Evolutionary conservation across 192 early-diverging fungal species (phyloP), one percentile per base, ranked within the genome.

Genomic region (Spinellus fusiger): DNA sequence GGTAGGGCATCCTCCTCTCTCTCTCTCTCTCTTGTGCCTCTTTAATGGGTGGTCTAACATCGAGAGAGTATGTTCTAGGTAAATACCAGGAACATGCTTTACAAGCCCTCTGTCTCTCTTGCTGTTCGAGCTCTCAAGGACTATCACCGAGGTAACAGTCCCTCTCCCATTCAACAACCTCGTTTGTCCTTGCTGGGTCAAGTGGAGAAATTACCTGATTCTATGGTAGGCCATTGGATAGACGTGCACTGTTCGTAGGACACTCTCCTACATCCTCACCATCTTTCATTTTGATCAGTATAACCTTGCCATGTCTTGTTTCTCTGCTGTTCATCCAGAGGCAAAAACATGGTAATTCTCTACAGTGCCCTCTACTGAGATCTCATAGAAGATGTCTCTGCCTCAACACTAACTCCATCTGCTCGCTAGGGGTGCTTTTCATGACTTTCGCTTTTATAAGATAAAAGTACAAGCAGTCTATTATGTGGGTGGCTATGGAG

Each of bases 401-500:
- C n/a, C n/a, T n/a, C 1, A n/a, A 16, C 18, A 51, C 10, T 40
- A 26, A 3, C 31, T 5, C 22, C 15, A 23, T 12, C 22, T 2
- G 28, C 29, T 2, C 33, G 0, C 10, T 54, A 62, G 60, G 61
- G 20, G 54, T 20, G 20, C 61, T 7, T 80, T 72, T 61, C 79
- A 80, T 51, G 73, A 73, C 12, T 80, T 80, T 27, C 48, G 64
- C n/a, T 77, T 77, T 67, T 80, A 82, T 56, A 49, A 53, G 29
- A 35, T 82, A 8, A 59, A 69, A 15, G 71, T 79, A 3, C 33
- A 70, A 18, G 56, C 62, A 8, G 62, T 82, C 26, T 82, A 82
- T 47, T 80, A 77, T 65, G 56, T 82, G 33, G 80, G 80, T 6
- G 80, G 80, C 2, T 82, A 80, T 54, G 80, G 80, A 20, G 73